phyloP scores from a whole-genome alignment of 2,329 filamentous ascomycete genomes.

The Pseudogymnoascus sp. region DNA sequence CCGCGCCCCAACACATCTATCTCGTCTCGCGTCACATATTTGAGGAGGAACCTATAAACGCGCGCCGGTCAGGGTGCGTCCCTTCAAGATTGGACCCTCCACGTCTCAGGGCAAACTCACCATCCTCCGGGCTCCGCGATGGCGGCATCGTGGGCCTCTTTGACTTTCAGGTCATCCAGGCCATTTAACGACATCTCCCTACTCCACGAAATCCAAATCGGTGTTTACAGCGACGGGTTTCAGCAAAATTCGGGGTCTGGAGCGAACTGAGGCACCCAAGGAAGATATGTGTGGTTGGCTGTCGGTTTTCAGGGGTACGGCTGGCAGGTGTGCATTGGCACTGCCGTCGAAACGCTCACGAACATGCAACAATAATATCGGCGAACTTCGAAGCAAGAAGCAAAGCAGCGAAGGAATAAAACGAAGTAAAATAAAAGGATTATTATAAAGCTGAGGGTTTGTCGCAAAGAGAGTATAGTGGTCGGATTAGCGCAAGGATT shows the following conservation, averaged over 20 bases:
- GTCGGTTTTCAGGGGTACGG: constrained; percentile 9
- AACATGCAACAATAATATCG: constrained; percentile 1
- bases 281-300: constrained; percentile 10
- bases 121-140: constrained; percentile 84
- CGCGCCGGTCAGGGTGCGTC: constrained; percentile 17
- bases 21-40: constrained; percentile 83
- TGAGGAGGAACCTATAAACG: constrained; percentile 74
- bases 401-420: neutral
- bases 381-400: neutral
- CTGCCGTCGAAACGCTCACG: neutral
- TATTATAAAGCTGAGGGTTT: neutral
- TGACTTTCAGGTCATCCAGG: constrained; percentile 70
- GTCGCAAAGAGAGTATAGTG: constrained; percentile 2
- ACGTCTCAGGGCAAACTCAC: constrained; percentile 37
- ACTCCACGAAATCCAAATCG: constrained; percentile 11
- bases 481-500: constrained; percentile 6
- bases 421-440: neutral
- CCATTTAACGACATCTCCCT: constrained; percentile 87
- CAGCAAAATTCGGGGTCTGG: neutral
- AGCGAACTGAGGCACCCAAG: neutral
- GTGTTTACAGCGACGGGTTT: constrained; percentile 11
- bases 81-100: constrained; percentile 13
- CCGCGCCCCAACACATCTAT: constrained; percentile 71
- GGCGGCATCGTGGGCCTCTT: constrained; percentile 76
- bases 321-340: constrained; percentile 7